A percentile compares a stretch with the other conserved stretches of the same genome.
Evolutionary conservation across 2,329 filamentous ascomycete species (phyloP).

Genomic region (Fusarium nanum): DNA sequence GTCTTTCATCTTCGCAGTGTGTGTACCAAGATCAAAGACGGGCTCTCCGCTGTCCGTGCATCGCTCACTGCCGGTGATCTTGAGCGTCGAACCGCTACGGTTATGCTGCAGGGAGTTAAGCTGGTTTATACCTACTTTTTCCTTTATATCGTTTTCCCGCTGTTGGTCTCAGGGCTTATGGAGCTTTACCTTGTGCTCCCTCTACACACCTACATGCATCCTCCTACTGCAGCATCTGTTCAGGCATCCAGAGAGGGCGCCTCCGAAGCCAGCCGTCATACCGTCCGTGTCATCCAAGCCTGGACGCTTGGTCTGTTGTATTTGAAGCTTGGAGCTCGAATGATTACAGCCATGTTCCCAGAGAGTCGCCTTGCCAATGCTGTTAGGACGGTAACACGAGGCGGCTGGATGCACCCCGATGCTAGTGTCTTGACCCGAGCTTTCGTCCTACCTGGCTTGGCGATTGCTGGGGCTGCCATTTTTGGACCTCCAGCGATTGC

Average conservation of each 20-base stretch:
- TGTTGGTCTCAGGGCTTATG: constrained; percentile 80
- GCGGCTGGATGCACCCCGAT: constrained; percentile 84
- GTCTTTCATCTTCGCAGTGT: constrained; percentile 63
- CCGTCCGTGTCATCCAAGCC: constrained; percentile 87
- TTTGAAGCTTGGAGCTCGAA: constrained; percentile 79
- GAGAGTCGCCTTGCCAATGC: constrained; percentile 79
- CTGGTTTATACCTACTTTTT: constrained; percentile 81
- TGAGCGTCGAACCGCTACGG: constrained; percentile 43
- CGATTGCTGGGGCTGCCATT: constrained; percentile 72
- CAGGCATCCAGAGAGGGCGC: constrained; percentile 44
- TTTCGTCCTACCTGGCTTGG: constrained; percentile 80
- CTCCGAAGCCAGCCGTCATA: constrained; percentile 63
- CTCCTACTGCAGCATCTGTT: constrained; percentile 48
- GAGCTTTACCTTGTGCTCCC: constrained; percentile 92
- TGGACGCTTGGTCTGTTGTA: constrained; percentile 96
- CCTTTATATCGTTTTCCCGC: constrained; percentile 82
- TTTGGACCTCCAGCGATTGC: constrained; percentile 72
- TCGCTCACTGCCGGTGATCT: constrained; percentile 41
- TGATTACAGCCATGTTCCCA: constrained; percentile 75
- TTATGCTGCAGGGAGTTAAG: constrained; percentile 52
- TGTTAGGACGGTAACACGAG: constrained; percentile 76
- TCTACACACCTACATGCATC: constrained; percentile 79
- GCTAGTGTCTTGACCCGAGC: constrained; percentile 82
- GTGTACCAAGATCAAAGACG: constrained; percentile 49
- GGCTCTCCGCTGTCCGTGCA: constrained; percentile 39